These are phyloP conservation scores for Colletotrichum godetiae DNA, from an alignment of 2,329 filamentous ascomycete species.

Conservation along the genomic window DNA sequence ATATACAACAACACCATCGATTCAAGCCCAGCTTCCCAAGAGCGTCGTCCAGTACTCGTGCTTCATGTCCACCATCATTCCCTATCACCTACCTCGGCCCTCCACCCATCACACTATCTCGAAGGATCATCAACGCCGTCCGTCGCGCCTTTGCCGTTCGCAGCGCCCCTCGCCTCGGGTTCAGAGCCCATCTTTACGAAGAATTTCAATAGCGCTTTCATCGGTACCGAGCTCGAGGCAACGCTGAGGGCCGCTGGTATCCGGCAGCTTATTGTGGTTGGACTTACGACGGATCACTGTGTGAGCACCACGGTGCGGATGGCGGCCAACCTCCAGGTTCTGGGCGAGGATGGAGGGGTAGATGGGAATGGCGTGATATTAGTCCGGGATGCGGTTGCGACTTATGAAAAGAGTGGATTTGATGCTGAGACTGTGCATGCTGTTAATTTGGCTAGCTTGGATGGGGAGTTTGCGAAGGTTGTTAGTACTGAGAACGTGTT, in stretches of 20 bases:
- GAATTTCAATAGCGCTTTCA: conserved; percentile 57
- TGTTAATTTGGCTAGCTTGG: conserved; percentile 53
- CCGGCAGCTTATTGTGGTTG: conserved; percentile 52
- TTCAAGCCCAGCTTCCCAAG: background rate
- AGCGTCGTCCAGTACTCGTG: conserved; percentile 43
- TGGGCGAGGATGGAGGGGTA: conserved; percentile 46
- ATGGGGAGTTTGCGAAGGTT: conserved; percentile 57
- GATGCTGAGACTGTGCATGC: conserved; percentile 58
- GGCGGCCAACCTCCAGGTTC: conserved; percentile 57
- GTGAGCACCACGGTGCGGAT: conserved; percentile 60
- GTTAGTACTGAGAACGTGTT: conserved; percentile 48
- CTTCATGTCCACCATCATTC: conserved; percentile 60
- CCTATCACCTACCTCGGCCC: conserved; percentile 43
- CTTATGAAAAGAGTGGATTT: conserved; percentile 53
- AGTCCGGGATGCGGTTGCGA: conserved; percentile 58
- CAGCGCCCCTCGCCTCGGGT: conserved; percentile 39
- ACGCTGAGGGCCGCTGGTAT: conserved; percentile 47
- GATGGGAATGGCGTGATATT: conserved; percentile 47
- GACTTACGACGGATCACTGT: conserved; percentile 61
- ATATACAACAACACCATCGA: background rate
- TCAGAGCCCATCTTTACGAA: conserved; percentile 54
- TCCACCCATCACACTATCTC: conserved; percentile 48
- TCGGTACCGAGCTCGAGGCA: conserved; percentile 54
- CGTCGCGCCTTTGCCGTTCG: conserved; percentile 42
- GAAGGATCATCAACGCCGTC: conserved; percentile 43